These are phyloP conservation scores for Anthostomella pinea DNA, from an alignment of 2,329 filamentous ascomycete species.

Conservation along the genomic window DNA sequence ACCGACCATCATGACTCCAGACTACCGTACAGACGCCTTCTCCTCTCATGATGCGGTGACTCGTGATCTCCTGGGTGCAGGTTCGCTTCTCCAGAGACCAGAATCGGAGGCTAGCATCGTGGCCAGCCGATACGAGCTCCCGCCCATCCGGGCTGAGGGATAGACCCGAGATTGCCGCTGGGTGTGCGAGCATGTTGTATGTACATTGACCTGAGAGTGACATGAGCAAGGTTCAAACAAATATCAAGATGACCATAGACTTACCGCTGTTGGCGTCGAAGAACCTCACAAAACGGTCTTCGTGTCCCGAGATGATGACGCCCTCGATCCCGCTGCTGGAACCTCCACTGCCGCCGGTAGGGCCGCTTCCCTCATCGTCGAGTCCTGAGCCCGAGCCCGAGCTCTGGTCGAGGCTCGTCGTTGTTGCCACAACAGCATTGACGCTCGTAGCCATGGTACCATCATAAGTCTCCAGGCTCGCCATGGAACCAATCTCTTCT, in stretches of 20 bases:
- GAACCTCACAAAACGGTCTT: constrained; percentile 93
- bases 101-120: constrained; percentile 93
- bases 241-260: constrained; percentile 34
- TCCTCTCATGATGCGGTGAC: constrained; percentile 89
- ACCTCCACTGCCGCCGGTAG: constrained; percentile 66
- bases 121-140: constrained; percentile 92
- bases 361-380: constrained; percentile 74
- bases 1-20: constrained; percentile 92
- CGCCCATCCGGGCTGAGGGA: constrained; percentile 90
- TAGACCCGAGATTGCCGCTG: constrained; percentile 85
- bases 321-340: constrained; percentile 82
- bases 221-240: constrained; percentile 1
- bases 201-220: constrained; percentile 84
- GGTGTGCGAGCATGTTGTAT: constrained; percentile 97
- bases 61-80: constrained; percentile 93
- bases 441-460: constrained; percentile 76
- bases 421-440: constrained; percentile 87
- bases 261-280: constrained; percentile 98
- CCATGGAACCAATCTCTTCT: constrained; percentile 90
- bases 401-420: constrained; percentile 72
- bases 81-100: constrained; percentile 95
- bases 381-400: constrained; percentile 57
- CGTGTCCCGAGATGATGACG: constrained; percentile 92
- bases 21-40: constrained; percentile 93
- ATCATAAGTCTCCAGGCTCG: constrained; percentile 90